Evolutionary conservation across 805 yeast genomes (phyloP).

Genomic region (Spathaspora girioi): DNA sequence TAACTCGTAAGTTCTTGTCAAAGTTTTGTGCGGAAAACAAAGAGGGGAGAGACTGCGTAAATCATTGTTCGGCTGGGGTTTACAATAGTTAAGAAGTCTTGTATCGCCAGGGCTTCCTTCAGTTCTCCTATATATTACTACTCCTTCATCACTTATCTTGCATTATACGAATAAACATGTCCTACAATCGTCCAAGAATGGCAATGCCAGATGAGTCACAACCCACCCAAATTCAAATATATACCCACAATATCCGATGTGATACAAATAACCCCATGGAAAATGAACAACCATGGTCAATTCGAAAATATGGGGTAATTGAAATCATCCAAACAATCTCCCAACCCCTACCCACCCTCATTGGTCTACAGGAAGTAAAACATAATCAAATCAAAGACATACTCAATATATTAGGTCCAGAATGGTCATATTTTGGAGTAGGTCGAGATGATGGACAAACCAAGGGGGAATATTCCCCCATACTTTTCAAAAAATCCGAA

Average conservation of each 20-base stretch:
- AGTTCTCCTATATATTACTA: too few species aligned
- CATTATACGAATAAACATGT: too few species aligned
- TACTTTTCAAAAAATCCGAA: conserved; percentile 18
- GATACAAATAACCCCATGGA: conserved; percentile 27
- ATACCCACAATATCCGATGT: conserved; percentile 43
- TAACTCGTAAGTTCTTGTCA: too few species aligned
- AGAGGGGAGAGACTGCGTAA: too few species aligned
- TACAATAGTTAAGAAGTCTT: too few species aligned
- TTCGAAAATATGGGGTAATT: conserved; percentile 33
- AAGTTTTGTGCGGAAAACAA: too few species aligned
- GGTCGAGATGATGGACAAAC: conserved; percentile 28
- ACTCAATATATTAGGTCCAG: conserved; percentile 16
- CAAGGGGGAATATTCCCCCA: conserved; percentile 27
- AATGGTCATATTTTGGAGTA: conserved; percentile 26
- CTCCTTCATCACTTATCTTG: too few species aligned
- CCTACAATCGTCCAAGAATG: neutral
- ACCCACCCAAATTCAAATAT: conserved; percentile 13
- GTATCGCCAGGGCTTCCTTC: too few species aligned
- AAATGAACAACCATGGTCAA: conserved; percentile 44
- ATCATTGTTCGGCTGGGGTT: too few species aligned
- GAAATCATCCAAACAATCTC: conserved; percentile 6
- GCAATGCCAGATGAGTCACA: neutral
- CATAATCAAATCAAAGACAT: conserved; percentile 33
- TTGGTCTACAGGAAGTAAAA: conserved; percentile 38
- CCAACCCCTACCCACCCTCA: conserved; percentile 29